Evolutionary conservation across 1,284 basidiomycete species (phyloP).

Genomic region (Porogramme epimiltina): DNA sequence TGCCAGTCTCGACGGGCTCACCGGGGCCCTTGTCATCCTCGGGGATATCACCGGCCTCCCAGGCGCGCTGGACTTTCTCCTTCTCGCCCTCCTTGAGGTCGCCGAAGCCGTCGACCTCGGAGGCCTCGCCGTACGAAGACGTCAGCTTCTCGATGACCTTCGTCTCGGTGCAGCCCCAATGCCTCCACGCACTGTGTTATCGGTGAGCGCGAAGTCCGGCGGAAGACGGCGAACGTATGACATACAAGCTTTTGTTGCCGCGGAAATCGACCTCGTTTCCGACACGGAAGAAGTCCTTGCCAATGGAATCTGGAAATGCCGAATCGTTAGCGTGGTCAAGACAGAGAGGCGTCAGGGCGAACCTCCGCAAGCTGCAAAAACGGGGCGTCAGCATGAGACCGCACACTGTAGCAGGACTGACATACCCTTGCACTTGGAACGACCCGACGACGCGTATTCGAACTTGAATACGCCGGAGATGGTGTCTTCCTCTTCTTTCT

Average conservation of each 20-base stretch:
- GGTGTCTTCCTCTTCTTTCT: conserved; percentile 23
- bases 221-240: neutral
- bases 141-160: conserved; percentile 73
- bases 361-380: conserved; percentile 54
- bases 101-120: conserved; percentile 71
- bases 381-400: neutral
- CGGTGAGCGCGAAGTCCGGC: neutral
- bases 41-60: conserved; percentile 74
- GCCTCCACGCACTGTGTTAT: conserved; percentile 63
- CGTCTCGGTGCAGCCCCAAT: conserved; percentile 79
- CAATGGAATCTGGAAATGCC: conserved; percentile 44
- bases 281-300: conserved; percentile 73
- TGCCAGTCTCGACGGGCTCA: conserved; percentile 29
- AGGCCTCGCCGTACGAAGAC: conserved; percentile 53
- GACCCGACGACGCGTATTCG: conserved; percentile 31
- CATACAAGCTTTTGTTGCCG: conserved; percentile 72
- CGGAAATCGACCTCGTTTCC: conserved; percentile 76
- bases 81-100: conserved; percentile 66
- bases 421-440: conserved; percentile 34
- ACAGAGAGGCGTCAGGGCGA: conserved; percentile 9
- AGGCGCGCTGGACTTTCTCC: conserved; percentile 67
- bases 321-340: neutral
- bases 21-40: conserved; percentile 60
- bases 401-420: neutral
- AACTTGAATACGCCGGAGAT: conserved; percentile 31